phyloP scores from a whole-genome alignment of 345 rosid species.

The Euclidium syriacum region DNA sequence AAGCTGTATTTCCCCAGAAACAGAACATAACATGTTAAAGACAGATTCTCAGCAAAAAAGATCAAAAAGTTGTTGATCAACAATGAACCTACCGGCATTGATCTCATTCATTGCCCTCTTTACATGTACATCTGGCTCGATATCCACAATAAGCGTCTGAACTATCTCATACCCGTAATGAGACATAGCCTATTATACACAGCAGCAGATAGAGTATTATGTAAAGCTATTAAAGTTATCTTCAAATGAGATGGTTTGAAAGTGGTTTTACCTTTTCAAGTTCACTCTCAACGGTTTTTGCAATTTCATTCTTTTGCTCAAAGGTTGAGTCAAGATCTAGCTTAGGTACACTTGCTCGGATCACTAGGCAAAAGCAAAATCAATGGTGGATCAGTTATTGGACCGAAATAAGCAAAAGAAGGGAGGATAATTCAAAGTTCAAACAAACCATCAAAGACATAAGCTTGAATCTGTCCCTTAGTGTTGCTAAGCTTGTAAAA shows the following conservation, averaged over 20 bases:
- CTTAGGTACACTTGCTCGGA: constrained; percentile 63
- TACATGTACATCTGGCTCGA: constrained; percentile 71
- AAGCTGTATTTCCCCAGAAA: constrained; percentile 7
- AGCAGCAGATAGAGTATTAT: neutral
- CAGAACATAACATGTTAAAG: neutral
- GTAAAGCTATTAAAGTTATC: too few relatives aligned
- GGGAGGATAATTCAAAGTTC: neutral
- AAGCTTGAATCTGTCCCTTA: constrained; percentile 47
- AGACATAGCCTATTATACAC: constrained; percentile 56
- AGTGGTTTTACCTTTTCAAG: constrained; percentile 50
- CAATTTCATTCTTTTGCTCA: constrained; percentile 65
- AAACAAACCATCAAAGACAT: constrained; percentile 45
- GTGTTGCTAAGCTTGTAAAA: constrained; percentile 46
- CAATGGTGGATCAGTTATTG: neutral
- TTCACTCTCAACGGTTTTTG: constrained; percentile 52
- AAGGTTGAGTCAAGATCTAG: constrained; percentile 52
- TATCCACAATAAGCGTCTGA: constrained; percentile 72
- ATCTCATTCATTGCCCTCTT: constrained; percentile 83
- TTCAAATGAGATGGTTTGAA: neutral
- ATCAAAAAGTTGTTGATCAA: neutral
- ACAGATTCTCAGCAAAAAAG: neutral
- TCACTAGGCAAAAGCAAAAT: constrained; percentile 35
- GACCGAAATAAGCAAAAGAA: neutral
- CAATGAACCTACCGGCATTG: constrained; percentile 48
- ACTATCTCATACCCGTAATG: constrained; percentile 76